Conservation (phyloP, 352 stramenopile genomes). For the Phytophthora kernoviae region DNA sequence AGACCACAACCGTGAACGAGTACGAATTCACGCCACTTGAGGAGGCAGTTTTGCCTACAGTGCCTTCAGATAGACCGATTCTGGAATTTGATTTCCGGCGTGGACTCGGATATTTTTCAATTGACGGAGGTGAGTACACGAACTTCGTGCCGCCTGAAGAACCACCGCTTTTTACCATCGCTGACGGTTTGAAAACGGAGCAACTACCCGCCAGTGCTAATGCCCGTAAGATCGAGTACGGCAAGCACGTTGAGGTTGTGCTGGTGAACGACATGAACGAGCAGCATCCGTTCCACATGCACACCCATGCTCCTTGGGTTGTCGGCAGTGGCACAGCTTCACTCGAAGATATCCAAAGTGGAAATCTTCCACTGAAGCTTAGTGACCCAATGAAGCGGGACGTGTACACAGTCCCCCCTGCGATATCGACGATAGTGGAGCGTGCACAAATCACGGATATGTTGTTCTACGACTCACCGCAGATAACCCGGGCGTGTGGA, state of each 20-base stretch:
- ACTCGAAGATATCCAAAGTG: conserved; percentile 12
- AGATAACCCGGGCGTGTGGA: conserved; percentile 40
- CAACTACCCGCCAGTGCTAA: conserved; percentile 12
- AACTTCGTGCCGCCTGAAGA: conserved; percentile 19
- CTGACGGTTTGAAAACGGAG: conserved; percentile 19
- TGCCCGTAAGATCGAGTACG: conserved; percentile 23
- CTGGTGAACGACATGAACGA: conserved; percentile 38
- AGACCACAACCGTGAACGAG: conserved; percentile 23
- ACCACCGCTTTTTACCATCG: conserved; percentile 27
- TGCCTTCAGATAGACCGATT: conserved; percentile 22
- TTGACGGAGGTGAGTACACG: conserved; percentile 18
- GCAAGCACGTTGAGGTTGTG: conserved; percentile 34
- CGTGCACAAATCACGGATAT: conserved; percentile 26
- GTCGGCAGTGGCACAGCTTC: conserved; percentile 22
- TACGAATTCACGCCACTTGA: conserved; percentile 28
- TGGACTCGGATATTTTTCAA: conserved; percentile 24
- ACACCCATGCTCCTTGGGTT: conserved; percentile 30
- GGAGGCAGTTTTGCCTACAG: conserved; percentile 5
- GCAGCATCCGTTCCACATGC: conserved; percentile 46
- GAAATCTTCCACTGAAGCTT: conserved; percentile 22
- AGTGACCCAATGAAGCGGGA: conserved; percentile 24
- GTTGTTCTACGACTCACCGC: conserved; percentile 37
- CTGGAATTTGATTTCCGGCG: conserved; percentile 29
- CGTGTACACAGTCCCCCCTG: conserved; percentile 37
- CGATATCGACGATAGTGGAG: conserved; percentile 11